Conservation (phyloP, 2,329 filamentous ascomycete genomes). For the Anthostomella pinea region DNA sequence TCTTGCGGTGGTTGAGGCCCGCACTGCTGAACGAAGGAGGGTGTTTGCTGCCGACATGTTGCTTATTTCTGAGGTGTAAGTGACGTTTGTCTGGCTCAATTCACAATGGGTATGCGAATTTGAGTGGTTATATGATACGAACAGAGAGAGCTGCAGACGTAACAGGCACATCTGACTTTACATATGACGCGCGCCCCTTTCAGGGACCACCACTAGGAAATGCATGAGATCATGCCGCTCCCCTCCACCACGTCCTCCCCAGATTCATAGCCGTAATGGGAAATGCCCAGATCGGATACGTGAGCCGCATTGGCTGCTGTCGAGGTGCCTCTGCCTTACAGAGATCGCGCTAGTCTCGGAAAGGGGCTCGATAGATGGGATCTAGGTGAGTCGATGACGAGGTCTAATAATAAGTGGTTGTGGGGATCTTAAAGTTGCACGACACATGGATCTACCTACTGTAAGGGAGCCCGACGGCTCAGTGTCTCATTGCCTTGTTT, state of each 20-base stretch:
- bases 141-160: too few relatives aligned
- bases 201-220: background rate
- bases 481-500: too few relatives aligned
- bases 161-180: too few relatives aligned
- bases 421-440: too few relatives aligned
- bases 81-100: too few relatives aligned
- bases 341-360: background rate
- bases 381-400: too few relatives aligned
- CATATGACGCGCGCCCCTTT: background rate
- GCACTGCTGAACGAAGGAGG: conserved; percentile 1
- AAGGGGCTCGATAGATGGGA: too few relatives aligned
- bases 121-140: too few relatives aligned
- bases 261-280: background rate
- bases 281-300: background rate
- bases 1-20: conserved; percentile 1
- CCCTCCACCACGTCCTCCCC: background rate
- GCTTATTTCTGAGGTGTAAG: too few relatives aligned
- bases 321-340: background rate
- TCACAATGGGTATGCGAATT: conserved; percentile 1
- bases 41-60: conserved; percentile 4
- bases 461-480: too few relatives aligned
- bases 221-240: background rate
- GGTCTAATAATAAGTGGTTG: too few relatives aligned
- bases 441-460: too few relatives aligned
- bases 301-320: background rate